These are phyloP conservation scores for Elongisporangium undulatum DNA, from an alignment of 352 stramenopile genomes.

Conservation along the genomic window DNA sequence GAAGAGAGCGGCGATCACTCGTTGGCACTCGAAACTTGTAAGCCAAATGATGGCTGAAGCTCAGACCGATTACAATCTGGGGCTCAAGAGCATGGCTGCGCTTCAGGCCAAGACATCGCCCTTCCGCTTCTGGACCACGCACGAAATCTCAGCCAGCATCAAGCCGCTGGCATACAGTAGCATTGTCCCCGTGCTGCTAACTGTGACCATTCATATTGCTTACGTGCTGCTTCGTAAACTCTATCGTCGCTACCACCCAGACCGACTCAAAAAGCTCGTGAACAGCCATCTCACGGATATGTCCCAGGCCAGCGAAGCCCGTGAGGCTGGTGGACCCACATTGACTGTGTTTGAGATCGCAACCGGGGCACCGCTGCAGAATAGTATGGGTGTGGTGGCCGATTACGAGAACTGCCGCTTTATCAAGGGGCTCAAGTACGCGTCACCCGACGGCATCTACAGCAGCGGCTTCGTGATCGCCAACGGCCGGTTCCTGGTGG, in stretches of 20 bases:
- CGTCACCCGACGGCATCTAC: slow-evolving; percentile 45
- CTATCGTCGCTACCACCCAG: slow-evolving; percentile 20
- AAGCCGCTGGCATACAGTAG: slow-evolving; percentile 16
- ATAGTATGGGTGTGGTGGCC: slow-evolving; percentile 20
- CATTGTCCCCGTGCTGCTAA: slow-evolving; percentile 20
- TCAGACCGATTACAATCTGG: not conserved
- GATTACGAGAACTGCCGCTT: slow-evolving; percentile 37
- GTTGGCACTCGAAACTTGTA: not conserved
- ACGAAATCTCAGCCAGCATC: slow-evolving; percentile 16
- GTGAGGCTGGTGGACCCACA: slow-evolving; percentile 19
- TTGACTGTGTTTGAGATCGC: slow-evolving; percentile 37
- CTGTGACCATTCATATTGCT: slow-evolving; percentile 11
- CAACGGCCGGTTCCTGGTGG: slow-evolving; percentile 43
- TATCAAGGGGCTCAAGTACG: slow-evolving; percentile 27
- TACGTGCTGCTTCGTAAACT: slow-evolving; percentile 25
- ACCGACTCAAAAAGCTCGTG: slow-evolving; percentile 1
- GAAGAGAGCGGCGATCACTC: not conserved
- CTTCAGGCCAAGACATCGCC: slow-evolving; percentile 19
- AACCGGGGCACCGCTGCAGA: slow-evolving; percentile 23
- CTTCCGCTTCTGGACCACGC: slow-evolving; percentile 24
- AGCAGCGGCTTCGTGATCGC: slow-evolving; percentile 52
- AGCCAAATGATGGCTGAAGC: not conserved
- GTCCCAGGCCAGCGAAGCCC: slow-evolving; percentile 4
- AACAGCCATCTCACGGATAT: not conserved
- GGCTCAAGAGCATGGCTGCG: slow-evolving; percentile 9